Evolutionary conservation across 306 rosid genomes (phyloP).

Genomic region (Lablab purpureus): DNA sequence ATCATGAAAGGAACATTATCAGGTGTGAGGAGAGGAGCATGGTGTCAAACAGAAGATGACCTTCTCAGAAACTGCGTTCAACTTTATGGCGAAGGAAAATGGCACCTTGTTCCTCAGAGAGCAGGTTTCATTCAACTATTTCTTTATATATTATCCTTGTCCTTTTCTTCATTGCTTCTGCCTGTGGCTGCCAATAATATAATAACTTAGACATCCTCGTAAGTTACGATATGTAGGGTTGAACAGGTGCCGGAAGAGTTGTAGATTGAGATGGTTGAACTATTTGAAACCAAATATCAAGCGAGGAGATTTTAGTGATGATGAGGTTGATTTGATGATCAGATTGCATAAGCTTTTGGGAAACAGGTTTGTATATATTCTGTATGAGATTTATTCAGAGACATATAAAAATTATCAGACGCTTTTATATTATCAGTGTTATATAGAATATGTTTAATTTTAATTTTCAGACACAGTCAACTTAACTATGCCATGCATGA

Average conservation of each 20-base stretch:
- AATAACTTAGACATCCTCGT: too few species aligned
- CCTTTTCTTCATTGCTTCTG: background rate
- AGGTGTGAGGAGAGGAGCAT: conserved; percentile 26
- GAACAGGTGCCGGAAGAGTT: conserved; percentile 43
- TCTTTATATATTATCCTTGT: background rate
- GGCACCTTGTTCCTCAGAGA: conserved; percentile 49
- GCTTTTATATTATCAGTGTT: too few species aligned
- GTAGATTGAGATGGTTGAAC: conserved; percentile 53
- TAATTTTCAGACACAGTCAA: too few species aligned
- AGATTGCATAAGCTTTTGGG: conserved; percentile 46
- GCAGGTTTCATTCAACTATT: background rate
- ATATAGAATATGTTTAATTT: too few species aligned
- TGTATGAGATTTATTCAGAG: too few species aligned
- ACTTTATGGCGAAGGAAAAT: conserved; percentile 42
- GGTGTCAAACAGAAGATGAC: conserved; percentile 33
- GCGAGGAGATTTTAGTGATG: conserved; percentile 41
- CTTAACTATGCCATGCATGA: background rate
- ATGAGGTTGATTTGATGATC: conserved; percentile 46
- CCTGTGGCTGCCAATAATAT: background rate
- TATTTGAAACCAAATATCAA: conserved; percentile 51
- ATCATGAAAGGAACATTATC: conserved; percentile 13
- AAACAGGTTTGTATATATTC: conserved; percentile 30
- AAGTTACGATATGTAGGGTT: background rate
- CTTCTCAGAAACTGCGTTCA: background rate
- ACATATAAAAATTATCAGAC: too few species aligned